A percentile compares a stretch with the other conserved stretches of the same genome.
Conservation (phyloP, 2,329 filamentous ascomycete genomes). For the Colletotrichum sp. region DNA sequence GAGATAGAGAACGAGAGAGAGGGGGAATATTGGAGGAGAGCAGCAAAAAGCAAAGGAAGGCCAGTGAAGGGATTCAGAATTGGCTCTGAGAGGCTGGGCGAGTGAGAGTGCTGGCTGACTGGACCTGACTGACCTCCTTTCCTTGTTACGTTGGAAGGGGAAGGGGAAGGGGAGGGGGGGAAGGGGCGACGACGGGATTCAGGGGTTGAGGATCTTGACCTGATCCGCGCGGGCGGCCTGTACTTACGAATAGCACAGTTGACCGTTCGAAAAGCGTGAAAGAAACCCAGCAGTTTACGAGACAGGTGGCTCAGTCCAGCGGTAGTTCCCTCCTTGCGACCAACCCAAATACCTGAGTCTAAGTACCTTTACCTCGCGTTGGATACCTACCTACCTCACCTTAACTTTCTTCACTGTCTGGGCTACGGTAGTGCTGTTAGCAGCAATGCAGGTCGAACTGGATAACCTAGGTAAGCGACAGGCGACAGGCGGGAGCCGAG, state of each 20-base stretch:
- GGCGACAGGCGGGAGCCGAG: neutral
- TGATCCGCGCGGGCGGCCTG: neutral
- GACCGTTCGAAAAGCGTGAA: neutral
- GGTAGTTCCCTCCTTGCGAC: neutral
- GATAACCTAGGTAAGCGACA: neutral
- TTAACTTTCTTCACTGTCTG: neutral
- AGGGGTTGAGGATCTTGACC: neutral
- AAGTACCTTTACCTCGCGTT: neutral
- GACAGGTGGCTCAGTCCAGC: neutral
- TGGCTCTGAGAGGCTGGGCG: neutral
- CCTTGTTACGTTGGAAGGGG: neutral
- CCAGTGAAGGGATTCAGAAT: neutral
- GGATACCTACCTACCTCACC: neutral
- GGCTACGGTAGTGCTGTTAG: neutral
- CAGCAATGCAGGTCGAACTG: neutral
- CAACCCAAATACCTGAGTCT: neutral
- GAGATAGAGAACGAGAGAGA: neutral
- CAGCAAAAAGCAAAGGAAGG: neutral
- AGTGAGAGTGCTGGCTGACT: neutral
- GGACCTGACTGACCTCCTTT: neutral
- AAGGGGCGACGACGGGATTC: neutral
- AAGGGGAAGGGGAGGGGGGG: neutral
- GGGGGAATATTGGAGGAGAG: neutral
- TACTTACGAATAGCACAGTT: neutral
- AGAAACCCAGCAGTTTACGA: neutral